Conservation (phyloP, 371 early-diverging fungal species). For the Apophysomyces ossiformis region DNA sequence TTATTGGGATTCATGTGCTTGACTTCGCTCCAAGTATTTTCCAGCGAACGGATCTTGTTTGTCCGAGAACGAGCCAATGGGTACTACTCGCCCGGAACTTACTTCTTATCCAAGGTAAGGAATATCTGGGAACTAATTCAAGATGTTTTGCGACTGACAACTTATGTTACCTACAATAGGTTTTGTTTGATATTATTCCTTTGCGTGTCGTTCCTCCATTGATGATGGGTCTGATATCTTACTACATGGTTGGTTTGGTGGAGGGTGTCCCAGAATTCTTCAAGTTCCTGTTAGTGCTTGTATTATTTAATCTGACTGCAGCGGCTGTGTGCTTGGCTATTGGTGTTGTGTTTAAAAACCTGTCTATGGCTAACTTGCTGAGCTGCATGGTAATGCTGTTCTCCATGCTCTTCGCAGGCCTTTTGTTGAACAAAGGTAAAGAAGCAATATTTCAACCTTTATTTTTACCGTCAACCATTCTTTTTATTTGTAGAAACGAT, state of each 20-base stretch:
- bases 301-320: slow-evolving; percentile 84
- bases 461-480: background rate
- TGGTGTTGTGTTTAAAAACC: slow-evolving; percentile 74
- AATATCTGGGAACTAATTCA: background rate
- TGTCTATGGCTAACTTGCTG: slow-evolving; percentile 82
- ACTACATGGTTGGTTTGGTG: slow-evolving; percentile 87
- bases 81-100: slow-evolving; percentile 80
- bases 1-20: slow-evolving; percentile 82
- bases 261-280: slow-evolving; percentile 69
- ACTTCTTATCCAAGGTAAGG: slow-evolving; percentile 70
- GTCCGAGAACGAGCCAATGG: slow-evolving; percentile 86
- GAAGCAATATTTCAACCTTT: background rate
- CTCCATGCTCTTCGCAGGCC: slow-evolving; percentile 90
- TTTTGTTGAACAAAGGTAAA: slow-evolving; percentile 81
- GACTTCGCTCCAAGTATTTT: slow-evolving; percentile 77
- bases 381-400: slow-evolving; percentile 84
- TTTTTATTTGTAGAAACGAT: slow-evolving; percentile 64
- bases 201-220: slow-evolving; percentile 88
- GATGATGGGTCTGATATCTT: slow-evolving; percentile 84
- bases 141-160: slow-evolving; percentile 21
- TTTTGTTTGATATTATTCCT: slow-evolving; percentile 84
- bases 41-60: slow-evolving; percentile 76
- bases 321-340: slow-evolving; percentile 83
- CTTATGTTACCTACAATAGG: slow-evolving; percentile 24
- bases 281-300: slow-evolving; percentile 85